These are phyloP conservation scores for Evernia prunastri DNA, from an alignment of 495 filamentous ascomycete genomes.

Conservation along the genomic window DNA sequence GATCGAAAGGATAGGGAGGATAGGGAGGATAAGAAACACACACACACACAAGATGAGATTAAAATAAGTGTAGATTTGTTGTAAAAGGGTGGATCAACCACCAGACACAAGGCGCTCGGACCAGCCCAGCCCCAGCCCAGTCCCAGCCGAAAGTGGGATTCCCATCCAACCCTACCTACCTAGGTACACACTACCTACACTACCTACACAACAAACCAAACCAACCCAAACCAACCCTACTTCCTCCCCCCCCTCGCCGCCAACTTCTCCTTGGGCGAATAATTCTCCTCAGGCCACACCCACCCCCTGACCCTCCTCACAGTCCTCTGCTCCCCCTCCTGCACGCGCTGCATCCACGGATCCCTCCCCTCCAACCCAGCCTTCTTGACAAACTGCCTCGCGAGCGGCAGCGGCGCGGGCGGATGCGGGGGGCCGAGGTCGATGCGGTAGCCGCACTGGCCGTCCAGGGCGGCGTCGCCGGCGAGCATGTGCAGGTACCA, in stretches of 20 bases:
- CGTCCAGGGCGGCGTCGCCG: constrained; percentile 60
- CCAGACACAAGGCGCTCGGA: neutral
- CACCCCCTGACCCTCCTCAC: constrained; percentile 78
- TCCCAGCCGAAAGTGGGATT: no score
- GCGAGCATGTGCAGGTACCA: constrained; percentile 84
- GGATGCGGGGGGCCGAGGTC: constrained; percentile 79
- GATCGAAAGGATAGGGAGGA: no score
- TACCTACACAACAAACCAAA: no score
- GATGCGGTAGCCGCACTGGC: constrained; percentile 61
- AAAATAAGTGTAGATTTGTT: no score
- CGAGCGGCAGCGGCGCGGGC: neutral
- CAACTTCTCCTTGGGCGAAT: neutral
- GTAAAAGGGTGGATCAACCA: neutral
- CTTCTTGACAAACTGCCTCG: constrained; percentile 51
- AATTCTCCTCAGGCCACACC: constrained; percentile 67
- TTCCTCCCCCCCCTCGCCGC: neutral
- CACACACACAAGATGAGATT: no score
- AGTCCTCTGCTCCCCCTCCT: constrained; percentile 73
- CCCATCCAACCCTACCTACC: no score
- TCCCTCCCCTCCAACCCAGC: constrained; percentile 60
- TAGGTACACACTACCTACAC: no score
- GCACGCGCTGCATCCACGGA: constrained; percentile 80
- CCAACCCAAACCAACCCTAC: no score
- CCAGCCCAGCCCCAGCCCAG: no score
- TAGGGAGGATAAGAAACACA: no score